Percentiles rank a stretch among this genome's conserved stretches.
Conservation (phyloP, 192 early-diverging fungal species). For the Funneliformis geosporum region DNA sequence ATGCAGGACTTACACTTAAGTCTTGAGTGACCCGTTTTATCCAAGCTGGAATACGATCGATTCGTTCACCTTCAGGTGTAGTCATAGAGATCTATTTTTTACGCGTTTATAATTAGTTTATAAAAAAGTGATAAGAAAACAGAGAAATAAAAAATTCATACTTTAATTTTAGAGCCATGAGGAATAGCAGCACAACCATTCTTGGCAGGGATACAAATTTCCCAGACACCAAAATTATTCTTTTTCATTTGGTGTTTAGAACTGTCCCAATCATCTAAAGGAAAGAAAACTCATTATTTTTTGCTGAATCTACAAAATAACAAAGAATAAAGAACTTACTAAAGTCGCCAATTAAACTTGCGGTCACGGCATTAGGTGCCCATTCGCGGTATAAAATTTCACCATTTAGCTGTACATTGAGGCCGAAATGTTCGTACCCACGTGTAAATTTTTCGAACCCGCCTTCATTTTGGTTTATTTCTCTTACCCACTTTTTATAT, state of each 20-base stretch:
- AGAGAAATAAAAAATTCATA: conserved; percentile 23
- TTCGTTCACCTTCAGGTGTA: conserved; percentile 69
- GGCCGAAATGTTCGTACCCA: conserved; percentile 80
- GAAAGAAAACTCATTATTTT: background rate
- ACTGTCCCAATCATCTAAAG: conserved; percentile 82
- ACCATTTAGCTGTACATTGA: conserved; percentile 64
- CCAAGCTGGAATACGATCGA: conserved; percentile 91
- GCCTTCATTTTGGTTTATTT: conserved; percentile 69
- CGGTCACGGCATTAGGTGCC: conserved; percentile 82
- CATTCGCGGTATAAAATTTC: conserved; percentile 88
- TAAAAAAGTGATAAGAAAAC: conserved; percentile 1
- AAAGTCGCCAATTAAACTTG: conserved; percentile 90
- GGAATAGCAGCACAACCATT: conserved; percentile 68
- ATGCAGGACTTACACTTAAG: conserved; percentile 73
- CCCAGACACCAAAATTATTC: conserved; percentile 84
- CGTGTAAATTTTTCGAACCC: conserved; percentile 84
- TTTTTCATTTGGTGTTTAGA: conserved; percentile 73
- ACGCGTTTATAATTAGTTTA: background rate
- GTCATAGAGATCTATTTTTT: conserved; percentile 68
- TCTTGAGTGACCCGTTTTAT: conserved; percentile 86
- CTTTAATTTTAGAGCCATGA: conserved; percentile 89
- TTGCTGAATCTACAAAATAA: background rate
- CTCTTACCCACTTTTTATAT: conserved; percentile 71
- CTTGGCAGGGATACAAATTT: conserved; percentile 66
- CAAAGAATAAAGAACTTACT: conserved; percentile 56